These are phyloP conservation scores for Chaetoceros tenuissimus DNA, from an alignment of 108 stramenopile species.

Conservation along the genomic window DNA sequence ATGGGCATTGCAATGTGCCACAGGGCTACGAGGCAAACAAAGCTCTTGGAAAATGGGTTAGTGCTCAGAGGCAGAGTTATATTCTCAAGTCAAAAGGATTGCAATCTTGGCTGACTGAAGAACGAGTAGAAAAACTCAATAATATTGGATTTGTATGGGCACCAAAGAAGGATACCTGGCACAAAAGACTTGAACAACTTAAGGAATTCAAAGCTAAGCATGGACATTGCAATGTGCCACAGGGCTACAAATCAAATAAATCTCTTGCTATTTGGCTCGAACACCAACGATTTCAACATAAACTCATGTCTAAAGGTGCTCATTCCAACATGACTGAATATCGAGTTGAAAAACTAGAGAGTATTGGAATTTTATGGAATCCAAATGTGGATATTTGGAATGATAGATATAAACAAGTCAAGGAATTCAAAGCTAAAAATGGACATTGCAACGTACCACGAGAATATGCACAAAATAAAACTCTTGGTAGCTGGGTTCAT, in stretches of 20 bases:
- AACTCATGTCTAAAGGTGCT: no score
- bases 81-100: not conserved
- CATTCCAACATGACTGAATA: constrained; percentile 15
- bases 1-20: not conserved
- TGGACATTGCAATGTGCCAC: not conserved
- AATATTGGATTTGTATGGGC: constrained; percentile 15
- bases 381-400: no score
- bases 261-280: not conserved
- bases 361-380: no score
- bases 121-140: constrained; percentile 8
- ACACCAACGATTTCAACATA: no score
- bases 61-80: constrained; percentile 1
- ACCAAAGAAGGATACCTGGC: constrained; percentile 8
- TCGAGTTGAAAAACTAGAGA: no score
- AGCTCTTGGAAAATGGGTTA: constrained; percentile 11
- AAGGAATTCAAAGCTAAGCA: not conserved
- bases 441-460: no score
- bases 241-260: not conserved
- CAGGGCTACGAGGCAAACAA: not conserved
- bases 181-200: constrained; percentile 10
- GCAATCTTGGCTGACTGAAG: not conserved
- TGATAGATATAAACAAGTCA: no score
- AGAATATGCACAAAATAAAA: no score
- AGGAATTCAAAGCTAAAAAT: no score
- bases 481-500: no score